Percentiles rank a stretch among this genome's conserved stretches.
These are phyloP conservation scores for Candida vaughaniae DNA, from an alignment of 805 yeast species.

Conservation along the genomic window DNA sequence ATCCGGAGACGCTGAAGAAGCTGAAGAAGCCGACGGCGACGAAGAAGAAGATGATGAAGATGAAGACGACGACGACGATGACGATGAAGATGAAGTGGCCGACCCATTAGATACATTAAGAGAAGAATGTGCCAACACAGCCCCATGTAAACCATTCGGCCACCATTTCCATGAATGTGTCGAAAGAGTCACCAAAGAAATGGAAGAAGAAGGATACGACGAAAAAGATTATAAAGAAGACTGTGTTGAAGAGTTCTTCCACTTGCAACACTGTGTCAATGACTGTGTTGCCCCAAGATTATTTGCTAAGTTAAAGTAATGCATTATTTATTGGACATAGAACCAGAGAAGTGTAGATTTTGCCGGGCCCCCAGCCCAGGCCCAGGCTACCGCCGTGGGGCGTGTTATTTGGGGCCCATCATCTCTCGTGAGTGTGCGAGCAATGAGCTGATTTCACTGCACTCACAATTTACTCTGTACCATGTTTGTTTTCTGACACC, in stretches of 20 bases:
- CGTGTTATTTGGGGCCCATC: too few relatives aligned
- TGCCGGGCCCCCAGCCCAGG: neutral
- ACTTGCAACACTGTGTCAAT: slow-evolving; percentile 88
- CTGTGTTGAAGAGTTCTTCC: slow-evolving; percentile 98
- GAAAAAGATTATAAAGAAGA: slow-evolving; percentile 86
- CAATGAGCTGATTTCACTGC: too few relatives aligned
- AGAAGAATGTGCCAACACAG: slow-evolving; percentile 65
- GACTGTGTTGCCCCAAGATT: slow-evolving; percentile 90
- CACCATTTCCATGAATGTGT: slow-evolving; percentile 95
- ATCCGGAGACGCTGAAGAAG: slow-evolving; percentile 22
- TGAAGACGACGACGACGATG: slow-evolving; percentile 64
- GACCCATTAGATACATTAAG: slow-evolving; percentile 39
- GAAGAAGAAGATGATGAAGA: slow-evolving; percentile 54
- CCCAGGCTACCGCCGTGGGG: too few relatives aligned
- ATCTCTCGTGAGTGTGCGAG: too few relatives aligned
- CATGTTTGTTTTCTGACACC: too few relatives aligned
- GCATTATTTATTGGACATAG: neutral
- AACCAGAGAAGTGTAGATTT: too few relatives aligned
- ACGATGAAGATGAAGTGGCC: slow-evolving; percentile 65
- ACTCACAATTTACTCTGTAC: too few relatives aligned
- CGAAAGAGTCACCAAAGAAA: slow-evolving; percentile 88
- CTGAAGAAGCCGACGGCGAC: slow-evolving; percentile 33
- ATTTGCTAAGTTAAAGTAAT: slow-evolving; percentile 79
- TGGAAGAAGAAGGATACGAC: slow-evolving; percentile 81
- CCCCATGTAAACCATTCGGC: slow-evolving; percentile 65